These are phyloP conservation scores for Fusarium haematococcum DNA, from an alignment of 2,329 filamentous ascomycete species.

Conservation along the genomic window DNA sequence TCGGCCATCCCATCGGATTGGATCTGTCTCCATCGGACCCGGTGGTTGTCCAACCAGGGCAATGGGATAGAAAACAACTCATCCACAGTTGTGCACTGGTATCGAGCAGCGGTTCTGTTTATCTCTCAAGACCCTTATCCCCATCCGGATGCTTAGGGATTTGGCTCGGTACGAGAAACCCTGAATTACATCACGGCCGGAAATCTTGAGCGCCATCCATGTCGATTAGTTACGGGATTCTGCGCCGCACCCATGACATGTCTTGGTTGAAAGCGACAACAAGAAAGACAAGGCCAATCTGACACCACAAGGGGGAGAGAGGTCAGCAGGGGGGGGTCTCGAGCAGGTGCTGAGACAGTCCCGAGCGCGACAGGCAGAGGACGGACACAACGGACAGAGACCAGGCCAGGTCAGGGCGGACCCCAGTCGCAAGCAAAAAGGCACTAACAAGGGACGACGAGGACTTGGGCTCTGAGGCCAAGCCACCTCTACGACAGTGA, in stretches of 20 bases:
- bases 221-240: background rate
- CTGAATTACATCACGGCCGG: constrained; percentile 29
- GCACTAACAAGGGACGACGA: constrained; percentile 13
- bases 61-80: constrained; percentile 36
- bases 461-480: constrained; percentile 17
- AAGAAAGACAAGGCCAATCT: constrained; percentile 10
- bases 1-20: constrained; percentile 31
- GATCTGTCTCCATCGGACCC: constrained; percentile 21
- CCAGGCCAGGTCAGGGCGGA: constrained; percentile 13
- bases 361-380: constrained; percentile 8
- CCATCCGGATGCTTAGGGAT: constrained; percentile 16
- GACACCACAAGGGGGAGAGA: constrained; percentile 10
- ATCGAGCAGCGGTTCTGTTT: constrained; percentile 29
- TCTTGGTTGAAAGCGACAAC: background rate
- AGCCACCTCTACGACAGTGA: constrained; percentile 11
- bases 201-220: constrained; percentile 15
- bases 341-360: constrained; percentile 26
- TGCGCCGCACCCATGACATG: background rate
- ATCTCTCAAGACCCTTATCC: constrained; percentile 37
- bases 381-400: background rate
- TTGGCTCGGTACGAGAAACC: constrained; percentile 21
- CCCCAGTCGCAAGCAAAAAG: constrained; percentile 16
- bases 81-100: constrained; percentile 26
- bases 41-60: constrained; percentile 35
- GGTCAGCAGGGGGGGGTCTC: background rate